These are phyloP conservation scores for Penicillium egyptiacum DNA, from an alignment of 495 filamentous ascomycete species.

Conservation along the genomic window DNA sequence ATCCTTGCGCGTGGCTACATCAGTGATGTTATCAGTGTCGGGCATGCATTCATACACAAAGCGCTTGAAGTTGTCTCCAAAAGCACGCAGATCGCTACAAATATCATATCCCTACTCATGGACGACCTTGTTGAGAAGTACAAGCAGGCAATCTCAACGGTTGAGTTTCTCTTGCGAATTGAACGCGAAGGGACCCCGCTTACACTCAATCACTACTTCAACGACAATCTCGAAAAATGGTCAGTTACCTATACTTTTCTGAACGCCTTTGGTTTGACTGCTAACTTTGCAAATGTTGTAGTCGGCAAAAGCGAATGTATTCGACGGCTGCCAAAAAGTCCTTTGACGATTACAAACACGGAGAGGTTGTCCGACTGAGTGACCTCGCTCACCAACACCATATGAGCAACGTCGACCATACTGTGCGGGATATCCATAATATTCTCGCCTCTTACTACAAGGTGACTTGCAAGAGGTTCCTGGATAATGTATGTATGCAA, in stretches of 20 bases:
- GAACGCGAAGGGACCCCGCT: conserved; percentile 47
- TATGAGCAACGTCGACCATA: conserved; percentile 46
- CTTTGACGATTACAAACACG: neutral
- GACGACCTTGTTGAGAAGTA: conserved; percentile 47
- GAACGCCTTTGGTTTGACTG: neutral
- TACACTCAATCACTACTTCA: conserved; percentile 58
- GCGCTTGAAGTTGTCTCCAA: conserved; percentile 39
- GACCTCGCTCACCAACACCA: conserved; percentile 16
- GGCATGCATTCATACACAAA: conserved; percentile 48
- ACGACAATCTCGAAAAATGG: conserved; percentile 47
- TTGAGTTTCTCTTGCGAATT: conserved; percentile 47
- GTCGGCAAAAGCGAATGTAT: conserved; percentile 13
- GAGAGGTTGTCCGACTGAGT: conserved; percentile 22
- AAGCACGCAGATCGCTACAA: conserved; percentile 38
- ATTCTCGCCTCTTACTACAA: conserved; percentile 43
- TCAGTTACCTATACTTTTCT: conserved; percentile 9
- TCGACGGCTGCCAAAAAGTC: neutral
- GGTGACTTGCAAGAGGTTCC: conserved; percentile 32
- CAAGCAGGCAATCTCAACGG: conserved; percentile 40
- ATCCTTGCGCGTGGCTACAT: conserved; percentile 46
- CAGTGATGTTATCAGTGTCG: conserved; percentile 38
- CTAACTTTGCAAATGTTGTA: conserved; percentile 11
- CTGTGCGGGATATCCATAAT: conserved; percentile 41
- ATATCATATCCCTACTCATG: conserved; percentile 41
- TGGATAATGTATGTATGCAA: conserved; percentile 43